Evolutionary conservation across 768 basidiomycete species (phyloP).

Genomic region (Russula vinacea): DNA sequence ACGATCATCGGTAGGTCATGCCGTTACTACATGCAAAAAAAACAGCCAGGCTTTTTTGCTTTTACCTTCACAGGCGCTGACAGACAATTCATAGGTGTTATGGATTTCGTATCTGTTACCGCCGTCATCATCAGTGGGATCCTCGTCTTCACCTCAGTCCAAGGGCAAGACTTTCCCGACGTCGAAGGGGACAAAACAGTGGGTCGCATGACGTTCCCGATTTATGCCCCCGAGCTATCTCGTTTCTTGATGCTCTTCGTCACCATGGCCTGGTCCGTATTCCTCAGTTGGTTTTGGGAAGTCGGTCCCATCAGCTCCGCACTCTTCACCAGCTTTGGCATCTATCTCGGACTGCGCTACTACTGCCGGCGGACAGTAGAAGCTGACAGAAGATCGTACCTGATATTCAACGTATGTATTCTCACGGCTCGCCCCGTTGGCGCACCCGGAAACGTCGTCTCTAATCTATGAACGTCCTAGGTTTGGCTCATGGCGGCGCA

Average conservation of each 20-base stretch:
- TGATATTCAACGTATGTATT: constrained; percentile 31
- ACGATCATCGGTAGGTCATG: constrained; percentile 18
- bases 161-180: constrained; percentile 33
- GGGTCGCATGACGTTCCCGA: constrained; percentile 32
- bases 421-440: not conserved
- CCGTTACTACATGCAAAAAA: not conserved
- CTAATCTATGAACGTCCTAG: constrained; percentile 21
- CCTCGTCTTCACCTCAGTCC: constrained; percentile 31
- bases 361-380: constrained; percentile 22
- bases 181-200: constrained; percentile 30
- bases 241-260: constrained; percentile 28
- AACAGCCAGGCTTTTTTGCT: not conserved
- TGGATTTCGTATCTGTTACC: constrained; percentile 26
- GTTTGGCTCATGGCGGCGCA: constrained; percentile 29
- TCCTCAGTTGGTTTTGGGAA: constrained; percentile 30
- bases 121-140: constrained; percentile 28
- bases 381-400: constrained; percentile 29
- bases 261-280: constrained; percentile 31
- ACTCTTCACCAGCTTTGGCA: constrained; percentile 26
- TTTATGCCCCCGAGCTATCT: constrained; percentile 29
- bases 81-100: constrained; percentile 1
- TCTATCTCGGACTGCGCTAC: constrained; percentile 30
- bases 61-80: not conserved
- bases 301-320: constrained; percentile 24
- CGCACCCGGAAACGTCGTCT: constrained; percentile 13